Percentiles rank a stretch among this genome's conserved stretches.
phyloP scores from a whole-genome alignment of 257 asterid species.

The Prunella vulgaris region DNA sequence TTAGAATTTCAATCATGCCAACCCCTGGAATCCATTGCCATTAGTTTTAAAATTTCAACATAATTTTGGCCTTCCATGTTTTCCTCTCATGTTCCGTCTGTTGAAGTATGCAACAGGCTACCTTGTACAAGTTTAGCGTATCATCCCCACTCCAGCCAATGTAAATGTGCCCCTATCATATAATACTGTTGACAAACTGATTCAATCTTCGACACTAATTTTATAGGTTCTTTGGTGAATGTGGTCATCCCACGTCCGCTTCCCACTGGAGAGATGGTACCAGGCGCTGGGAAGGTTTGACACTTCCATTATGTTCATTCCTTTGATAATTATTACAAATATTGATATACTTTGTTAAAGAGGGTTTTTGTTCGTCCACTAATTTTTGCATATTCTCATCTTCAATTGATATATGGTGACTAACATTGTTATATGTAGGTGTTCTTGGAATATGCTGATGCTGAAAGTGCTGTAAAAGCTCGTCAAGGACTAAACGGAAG shows the following conservation, averaged over 20 bases:
- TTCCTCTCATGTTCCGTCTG: no score
- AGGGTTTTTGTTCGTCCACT: not conserved
- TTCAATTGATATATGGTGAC: not conserved
- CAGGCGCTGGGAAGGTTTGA: conserved; percentile 95
- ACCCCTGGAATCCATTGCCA: not conserved
- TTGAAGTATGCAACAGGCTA: no score
- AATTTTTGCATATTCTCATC: not conserved
- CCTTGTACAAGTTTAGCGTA: not conserved
- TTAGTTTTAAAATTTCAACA: not conserved
- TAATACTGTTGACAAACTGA: not conserved
- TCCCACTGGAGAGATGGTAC: conserved; percentile 56
- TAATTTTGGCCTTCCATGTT: not conserved
- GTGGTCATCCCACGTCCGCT: conserved; percentile 81
- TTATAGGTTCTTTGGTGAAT: conserved; percentile 74
- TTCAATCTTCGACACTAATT: not conserved
- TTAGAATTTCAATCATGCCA: not conserved
- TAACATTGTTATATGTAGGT: conserved; percentile 62
- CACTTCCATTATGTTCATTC: not conserved
- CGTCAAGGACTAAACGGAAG: conserved; percentile 77
- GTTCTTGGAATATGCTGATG: conserved; percentile 72
- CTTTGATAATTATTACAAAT: not conserved
- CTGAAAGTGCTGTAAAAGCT: conserved; percentile 75
- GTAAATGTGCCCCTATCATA: not conserved
- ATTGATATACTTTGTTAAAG: not conserved
- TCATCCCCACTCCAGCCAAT: not conserved